phyloP scores from a whole-genome alignment of 306 rosid species.

The Elaeagnus macrophylla region DNA sequence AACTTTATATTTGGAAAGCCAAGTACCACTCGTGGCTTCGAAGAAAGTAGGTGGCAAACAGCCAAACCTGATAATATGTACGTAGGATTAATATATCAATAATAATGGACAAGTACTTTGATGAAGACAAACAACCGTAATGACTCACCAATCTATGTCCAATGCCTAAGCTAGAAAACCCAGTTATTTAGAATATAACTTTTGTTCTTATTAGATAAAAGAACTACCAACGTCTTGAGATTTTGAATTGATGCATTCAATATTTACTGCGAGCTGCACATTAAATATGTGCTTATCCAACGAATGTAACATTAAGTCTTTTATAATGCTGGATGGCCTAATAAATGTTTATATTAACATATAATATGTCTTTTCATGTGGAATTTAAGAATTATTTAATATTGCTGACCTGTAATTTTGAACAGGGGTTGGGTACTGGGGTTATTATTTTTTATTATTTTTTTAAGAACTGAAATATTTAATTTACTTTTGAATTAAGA shows the following conservation, averaged over 20 bases:
- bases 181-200: conserved; percentile 6
- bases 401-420: too few species aligned
- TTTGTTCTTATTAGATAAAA: conserved; percentile 17
- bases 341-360: neutral
- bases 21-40: too few species aligned
- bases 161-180: conserved; percentile 26
- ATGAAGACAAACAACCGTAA: conserved; percentile 49
- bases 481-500: too few species aligned
- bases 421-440: too few species aligned
- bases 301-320: neutral
- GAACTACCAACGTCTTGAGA: conserved; percentile 19
- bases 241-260: conserved; percentile 16
- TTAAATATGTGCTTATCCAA: neutral
- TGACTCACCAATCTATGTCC: conserved; percentile 53
- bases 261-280: neutral
- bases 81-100: conserved; percentile 27
- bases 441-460: too few species aligned
- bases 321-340: conserved; percentile 5
- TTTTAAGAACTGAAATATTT: too few species aligned
- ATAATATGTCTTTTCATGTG: too few species aligned
- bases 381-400: too few species aligned
- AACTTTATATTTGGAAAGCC: too few species aligned
- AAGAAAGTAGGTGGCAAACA: too few species aligned
- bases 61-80: conserved; percentile 1
- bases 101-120: conserved; percentile 37